A percentile compares a stretch with the other conserved stretches of the same genome.
These are phyloP conservation scores for Ichthyophthirius multifiliis DNA, from an alignment of 169 alveolate genomes.

Conservation along the genomic window DNA sequence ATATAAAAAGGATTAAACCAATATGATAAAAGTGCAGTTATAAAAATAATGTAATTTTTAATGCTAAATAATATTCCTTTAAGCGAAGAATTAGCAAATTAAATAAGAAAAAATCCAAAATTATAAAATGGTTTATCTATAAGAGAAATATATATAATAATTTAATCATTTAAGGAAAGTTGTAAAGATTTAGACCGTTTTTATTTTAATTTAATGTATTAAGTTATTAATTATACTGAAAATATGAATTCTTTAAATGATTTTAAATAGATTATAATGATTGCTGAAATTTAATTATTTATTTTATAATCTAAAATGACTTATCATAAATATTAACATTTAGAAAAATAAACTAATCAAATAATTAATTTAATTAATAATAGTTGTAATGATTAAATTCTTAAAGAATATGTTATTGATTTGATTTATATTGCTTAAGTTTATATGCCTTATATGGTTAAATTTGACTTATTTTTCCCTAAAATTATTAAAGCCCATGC, in stretches of 20 bases:
- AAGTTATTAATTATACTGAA: neutral
- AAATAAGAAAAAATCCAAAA: conserved; percentile 1
- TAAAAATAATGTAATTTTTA: neutral
- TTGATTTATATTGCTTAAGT: neutral
- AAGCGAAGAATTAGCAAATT: neutral
- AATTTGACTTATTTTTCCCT: neutral
- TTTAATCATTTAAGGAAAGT: neutral
- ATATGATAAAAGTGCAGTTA: neutral
- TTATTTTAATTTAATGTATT: neutral
- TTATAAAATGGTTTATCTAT: neutral
- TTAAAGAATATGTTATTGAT: neutral
- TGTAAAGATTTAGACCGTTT: neutral
- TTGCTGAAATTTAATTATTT: conserved; percentile 1
- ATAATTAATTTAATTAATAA: neutral
- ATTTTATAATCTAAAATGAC: neutral
- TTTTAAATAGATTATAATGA: conserved; percentile 1
- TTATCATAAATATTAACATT: neutral
- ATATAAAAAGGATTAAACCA: neutral
- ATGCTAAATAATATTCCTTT: neutral
- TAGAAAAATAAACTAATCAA: neutral
- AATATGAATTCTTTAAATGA: neutral
- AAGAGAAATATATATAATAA: conserved; percentile 15
- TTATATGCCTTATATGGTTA: neutral
- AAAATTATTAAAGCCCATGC: neutral
- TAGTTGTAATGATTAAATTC: neutral